These are phyloP conservation scores for Termitomyces heimii DNA, from an alignment of 768 basidiomycete genomes.

Conservation along the genomic window DNA sequence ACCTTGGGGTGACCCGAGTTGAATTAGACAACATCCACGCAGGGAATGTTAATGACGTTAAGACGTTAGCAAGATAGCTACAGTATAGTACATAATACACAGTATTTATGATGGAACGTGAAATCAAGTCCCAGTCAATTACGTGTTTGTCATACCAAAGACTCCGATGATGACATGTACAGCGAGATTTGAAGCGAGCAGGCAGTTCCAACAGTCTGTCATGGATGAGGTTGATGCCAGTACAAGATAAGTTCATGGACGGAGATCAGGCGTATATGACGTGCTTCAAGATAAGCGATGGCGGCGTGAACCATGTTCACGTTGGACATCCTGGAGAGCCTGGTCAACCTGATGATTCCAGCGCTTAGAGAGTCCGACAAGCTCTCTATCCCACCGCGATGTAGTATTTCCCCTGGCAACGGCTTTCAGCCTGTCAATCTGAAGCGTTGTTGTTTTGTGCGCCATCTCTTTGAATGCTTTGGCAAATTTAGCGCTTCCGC, in stretches of 20 bases:
- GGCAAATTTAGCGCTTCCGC: background rate
- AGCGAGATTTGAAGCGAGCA: background rate
- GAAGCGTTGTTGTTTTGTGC: background rate
- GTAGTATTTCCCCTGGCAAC: background rate
- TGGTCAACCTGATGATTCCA: slow-evolving; percentile 5
- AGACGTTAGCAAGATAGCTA: background rate
- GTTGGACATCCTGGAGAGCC: background rate
- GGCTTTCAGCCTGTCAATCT: slow-evolving; percentile 1
- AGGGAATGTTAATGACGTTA: background rate
- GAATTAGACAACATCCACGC: background rate
- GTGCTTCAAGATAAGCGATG: background rate
- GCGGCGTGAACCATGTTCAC: background rate
- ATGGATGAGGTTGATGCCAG: background rate
- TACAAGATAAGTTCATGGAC: background rate
- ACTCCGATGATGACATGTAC: background rate
- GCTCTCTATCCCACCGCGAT: background rate
- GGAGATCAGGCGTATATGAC: background rate
- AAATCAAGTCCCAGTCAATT: background rate
- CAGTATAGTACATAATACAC: background rate
- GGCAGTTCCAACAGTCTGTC: background rate
- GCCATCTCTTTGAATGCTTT: slow-evolving; percentile 1
- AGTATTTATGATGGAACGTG: background rate
- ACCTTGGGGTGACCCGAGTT: too few species aligned
- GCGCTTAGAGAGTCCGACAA: background rate
- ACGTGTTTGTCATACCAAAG: background rate